A percentile compares a stretch with the other conserved stretches of the same genome.
phyloP scores from a whole-genome alignment of 2,329 filamentous ascomycete genomes.

The Calonectria hawksworthii region DNA sequence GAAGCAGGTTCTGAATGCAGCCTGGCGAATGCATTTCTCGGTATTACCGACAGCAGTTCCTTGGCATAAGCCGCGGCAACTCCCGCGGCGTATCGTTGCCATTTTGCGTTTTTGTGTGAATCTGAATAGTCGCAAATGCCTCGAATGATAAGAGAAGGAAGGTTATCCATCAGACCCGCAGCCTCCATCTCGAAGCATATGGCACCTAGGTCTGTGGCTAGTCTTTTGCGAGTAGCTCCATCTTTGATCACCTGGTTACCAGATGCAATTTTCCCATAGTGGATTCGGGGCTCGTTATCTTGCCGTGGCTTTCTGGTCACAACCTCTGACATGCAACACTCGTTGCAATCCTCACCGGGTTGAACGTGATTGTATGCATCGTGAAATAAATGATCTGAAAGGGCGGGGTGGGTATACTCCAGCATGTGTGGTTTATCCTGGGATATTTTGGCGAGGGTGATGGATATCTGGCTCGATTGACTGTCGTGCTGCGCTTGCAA shows the following conservation, averaged over 20 bases:
- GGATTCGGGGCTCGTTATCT: not conserved
- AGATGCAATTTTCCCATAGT: not conserved
- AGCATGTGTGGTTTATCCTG: not conserved
- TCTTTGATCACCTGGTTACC: not conserved
- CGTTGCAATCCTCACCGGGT: not conserved
- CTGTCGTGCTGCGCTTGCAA: not conserved
- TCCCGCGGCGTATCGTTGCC: slow-evolving; percentile 5
- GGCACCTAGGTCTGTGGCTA: slow-evolving; percentile 34
- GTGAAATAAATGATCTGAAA: not conserved
- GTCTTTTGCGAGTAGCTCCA: slow-evolving; percentile 35
- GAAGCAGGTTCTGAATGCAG: no score
- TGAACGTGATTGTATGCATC: not conserved
- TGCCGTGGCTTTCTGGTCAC: accelerated
- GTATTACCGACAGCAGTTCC: not conserved
- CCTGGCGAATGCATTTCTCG: no score
- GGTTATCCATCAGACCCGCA: slow-evolving; percentile 43
- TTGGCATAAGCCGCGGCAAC: not conserved
- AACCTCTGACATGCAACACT: not conserved
- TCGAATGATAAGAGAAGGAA: slow-evolving; percentile 52
- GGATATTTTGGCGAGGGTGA: not conserved
- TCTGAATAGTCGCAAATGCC: slow-evolving; percentile 10
- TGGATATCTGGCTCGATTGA: not conserved
- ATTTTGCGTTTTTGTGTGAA: slow-evolving; percentile 4
- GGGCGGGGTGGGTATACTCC: not conserved
- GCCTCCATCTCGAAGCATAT: slow-evolving; percentile 51